phyloP scores from a whole-genome alignment of 306 rosid species.

The Inga laurina region DNA sequence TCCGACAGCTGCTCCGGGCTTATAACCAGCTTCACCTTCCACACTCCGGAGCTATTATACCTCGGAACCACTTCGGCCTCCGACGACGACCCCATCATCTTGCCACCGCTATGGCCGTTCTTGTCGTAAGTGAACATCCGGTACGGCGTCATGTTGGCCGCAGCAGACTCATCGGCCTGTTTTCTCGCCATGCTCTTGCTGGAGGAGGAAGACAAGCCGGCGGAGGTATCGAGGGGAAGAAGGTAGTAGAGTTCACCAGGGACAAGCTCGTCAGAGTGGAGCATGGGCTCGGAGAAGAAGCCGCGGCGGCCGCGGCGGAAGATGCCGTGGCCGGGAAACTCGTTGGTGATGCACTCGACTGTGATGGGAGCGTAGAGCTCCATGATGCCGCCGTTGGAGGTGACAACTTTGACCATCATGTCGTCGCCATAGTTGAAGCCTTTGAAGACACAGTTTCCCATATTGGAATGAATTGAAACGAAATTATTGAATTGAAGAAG shows the following conservation, averaged over 20 bases:
- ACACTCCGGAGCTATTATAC: conserved; percentile 62
- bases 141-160: conserved; percentile 53
- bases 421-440: conserved; percentile 40
- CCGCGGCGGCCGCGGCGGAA: conserved; percentile 38
- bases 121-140: conserved; percentile 61
- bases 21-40: conserved; percentile 88
- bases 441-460: conserved; percentile 82
- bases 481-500: background rate
- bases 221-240: conserved; percentile 50
- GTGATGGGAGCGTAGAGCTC: conserved; percentile 65
- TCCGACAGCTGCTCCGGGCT: conserved; percentile 73
- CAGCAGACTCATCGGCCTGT: background rate
- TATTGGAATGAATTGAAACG: background rate
- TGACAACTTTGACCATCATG: conserved; percentile 57
- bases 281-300: conserved; percentile 54
- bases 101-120: background rate
- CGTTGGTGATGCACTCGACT: conserved; percentile 56
- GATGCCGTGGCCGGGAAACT: conserved; percentile 73
- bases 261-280: conserved; percentile 56
- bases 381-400: conserved; percentile 75
- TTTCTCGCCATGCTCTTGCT: background rate
- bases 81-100: conserved; percentile 41
- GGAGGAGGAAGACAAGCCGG: background rate
- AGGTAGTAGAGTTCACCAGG: conserved; percentile 63
- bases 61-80: conserved; percentile 63